phyloP scores from a whole-genome alignment of 176 grass and related monocot species.

The Triticum dicoccoides region DNA sequence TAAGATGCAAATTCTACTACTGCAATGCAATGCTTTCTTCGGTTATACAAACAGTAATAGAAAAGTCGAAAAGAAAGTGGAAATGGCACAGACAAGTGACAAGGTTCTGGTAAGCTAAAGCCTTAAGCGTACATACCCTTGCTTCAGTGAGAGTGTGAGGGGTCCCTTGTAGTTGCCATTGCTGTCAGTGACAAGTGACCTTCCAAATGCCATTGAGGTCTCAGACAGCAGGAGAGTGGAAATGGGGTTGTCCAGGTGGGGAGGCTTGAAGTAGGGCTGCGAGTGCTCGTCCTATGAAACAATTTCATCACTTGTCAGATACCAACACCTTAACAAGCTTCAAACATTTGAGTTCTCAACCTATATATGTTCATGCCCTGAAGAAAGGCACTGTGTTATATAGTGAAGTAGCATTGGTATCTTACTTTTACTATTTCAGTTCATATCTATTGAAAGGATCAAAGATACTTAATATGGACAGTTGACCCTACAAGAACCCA shows the following conservation, averaged over 20 bases:
- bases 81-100: neutral
- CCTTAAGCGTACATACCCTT: constrained; percentile 72
- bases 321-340: neutral
- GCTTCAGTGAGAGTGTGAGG: constrained; percentile 72
- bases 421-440: neutral
- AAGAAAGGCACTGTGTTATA: no score
- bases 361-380: no score
- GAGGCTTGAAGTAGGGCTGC: constrained; percentile 95
- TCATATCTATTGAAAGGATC: neutral
- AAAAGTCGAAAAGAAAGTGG: neutral
- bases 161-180: constrained; percentile 98
- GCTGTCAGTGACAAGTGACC: constrained; percentile 79
- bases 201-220: constrained; percentile 86
- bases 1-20: neutral
- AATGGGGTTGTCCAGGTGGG: constrained; percentile 95
- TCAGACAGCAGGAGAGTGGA: constrained; percentile 91
- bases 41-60: neutral
- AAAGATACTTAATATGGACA: neutral
- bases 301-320: neutral
- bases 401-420: no score
- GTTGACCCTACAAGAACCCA: neutral
- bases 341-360: neutral
- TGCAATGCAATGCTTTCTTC: neutral
- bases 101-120: neutral
- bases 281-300: constrained; percentile 86